phyloP scores from a whole-genome alignment of 1,139 yeast genomes.

The Torulaspora pretoriensis region DNA sequence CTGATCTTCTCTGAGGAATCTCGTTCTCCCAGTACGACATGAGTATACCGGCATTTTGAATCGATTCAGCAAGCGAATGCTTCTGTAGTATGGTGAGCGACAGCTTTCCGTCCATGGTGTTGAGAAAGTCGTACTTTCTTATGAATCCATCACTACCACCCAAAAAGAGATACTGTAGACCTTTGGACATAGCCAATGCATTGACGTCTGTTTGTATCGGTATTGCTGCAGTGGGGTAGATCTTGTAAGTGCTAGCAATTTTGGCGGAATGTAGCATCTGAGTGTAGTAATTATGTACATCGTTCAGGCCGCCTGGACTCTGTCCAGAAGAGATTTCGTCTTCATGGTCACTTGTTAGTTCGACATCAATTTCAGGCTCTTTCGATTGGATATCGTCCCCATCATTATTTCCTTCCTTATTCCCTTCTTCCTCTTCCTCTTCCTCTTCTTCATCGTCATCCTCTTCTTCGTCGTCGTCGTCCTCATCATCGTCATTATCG shows the following conservation, averaged over 20 bases:
- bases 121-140: conserved; percentile 80
- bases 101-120: conserved; percentile 82
- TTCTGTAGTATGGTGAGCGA: conserved; percentile 88
- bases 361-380: conserved; percentile 34
- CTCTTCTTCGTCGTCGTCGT: conserved; percentile 13
- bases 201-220: conserved; percentile 71
- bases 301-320: conserved; percentile 22
- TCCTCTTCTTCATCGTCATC: conserved; percentile 15
- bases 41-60: conserved; percentile 78
- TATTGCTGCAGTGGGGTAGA: conserved; percentile 66
- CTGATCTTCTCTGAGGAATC: conserved; percentile 58
- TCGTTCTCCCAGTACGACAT: conserved; percentile 94
- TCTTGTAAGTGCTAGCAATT: conserved; percentile 50
- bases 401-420: conserved; percentile 19
- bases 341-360: conserved; percentile 20
- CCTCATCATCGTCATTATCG: conserved; percentile 18
- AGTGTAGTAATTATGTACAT: conserved; percentile 39
- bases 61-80: conserved; percentile 82
- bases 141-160: conserved; percentile 98
- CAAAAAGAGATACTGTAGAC: conserved; percentile 82
- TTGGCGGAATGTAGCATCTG: conserved; percentile 44
- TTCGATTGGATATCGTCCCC: conserved; percentile 36
- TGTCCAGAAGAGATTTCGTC: conserved; percentile 32
- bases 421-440: conserved; percentile 3
- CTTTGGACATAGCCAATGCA: conserved; percentile 71